Conservation (phyloP, 352 stramenopile species). For the Phytophthora citricola region DNA sequence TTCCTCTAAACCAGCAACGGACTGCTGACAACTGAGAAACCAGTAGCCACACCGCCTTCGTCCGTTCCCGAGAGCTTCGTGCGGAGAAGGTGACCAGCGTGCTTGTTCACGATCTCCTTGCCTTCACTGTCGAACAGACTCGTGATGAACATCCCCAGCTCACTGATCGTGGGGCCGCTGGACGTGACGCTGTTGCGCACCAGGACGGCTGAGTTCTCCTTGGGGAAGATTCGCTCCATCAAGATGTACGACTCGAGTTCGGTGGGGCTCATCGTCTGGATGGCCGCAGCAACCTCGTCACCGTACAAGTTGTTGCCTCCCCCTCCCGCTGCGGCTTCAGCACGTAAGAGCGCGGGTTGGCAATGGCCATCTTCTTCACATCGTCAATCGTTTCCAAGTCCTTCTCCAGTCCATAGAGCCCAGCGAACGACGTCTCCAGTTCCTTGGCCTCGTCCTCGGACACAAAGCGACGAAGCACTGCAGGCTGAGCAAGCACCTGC, state of each 20-base stretch:
- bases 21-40: constrained; percentile 94
- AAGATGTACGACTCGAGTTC: constrained; percentile 94
- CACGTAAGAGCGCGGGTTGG: constrained; percentile 88
- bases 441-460: constrained; percentile 59
- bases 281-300: constrained; percentile 87
- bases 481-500: constrained; percentile 91
- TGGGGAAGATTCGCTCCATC: constrained; percentile 97
- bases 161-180: constrained; percentile 90
- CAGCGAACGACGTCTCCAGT: constrained; percentile 94
- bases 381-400: constrained; percentile 67
- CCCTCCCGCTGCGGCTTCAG: constrained; percentile 99
- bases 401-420: constrained; percentile 94
- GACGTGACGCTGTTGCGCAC: constrained; percentile 77
- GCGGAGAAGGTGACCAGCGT: constrained; percentile 95
- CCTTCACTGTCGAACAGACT: constrained; percentile 76
- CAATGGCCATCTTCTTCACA: constrained; percentile 76
- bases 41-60: constrained; percentile 96
- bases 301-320: constrained; percentile 99
- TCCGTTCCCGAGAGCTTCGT: constrained; percentile 96
- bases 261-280: constrained; percentile 74
- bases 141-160: constrained; percentile 96
- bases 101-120: constrained; percentile 92
- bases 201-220: constrained; percentile 78
- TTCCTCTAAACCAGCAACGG: constrained; percentile 81
- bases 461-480: constrained; percentile 92